These are phyloP conservation scores for Viola pubescens DNA, from an alignment of 441 rosid genomes.

Conservation along the genomic window DNA sequence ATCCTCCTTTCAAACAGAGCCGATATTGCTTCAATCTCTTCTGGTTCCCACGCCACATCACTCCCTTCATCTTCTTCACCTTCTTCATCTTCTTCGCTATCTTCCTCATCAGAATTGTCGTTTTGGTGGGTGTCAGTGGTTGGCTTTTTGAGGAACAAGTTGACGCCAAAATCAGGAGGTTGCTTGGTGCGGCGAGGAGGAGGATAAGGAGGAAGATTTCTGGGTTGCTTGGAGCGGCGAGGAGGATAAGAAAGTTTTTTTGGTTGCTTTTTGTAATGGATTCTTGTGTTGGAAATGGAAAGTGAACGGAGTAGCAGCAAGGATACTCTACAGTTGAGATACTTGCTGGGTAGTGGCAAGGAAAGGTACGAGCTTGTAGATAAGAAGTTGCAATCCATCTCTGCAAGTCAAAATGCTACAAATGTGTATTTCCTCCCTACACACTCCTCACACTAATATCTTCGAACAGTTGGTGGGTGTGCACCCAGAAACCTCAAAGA, in stretches of 20 bases:
- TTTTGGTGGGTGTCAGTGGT: conserved; percentile 14
- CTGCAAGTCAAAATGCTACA: no score
- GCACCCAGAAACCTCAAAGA: no score
- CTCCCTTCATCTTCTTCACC: conserved; percentile 12
- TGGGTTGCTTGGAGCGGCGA: conserved; percentile 58
- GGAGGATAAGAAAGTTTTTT: conserved; percentile 51
- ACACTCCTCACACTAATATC: no score
- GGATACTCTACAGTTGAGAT: no score
- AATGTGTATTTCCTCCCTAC: no score
- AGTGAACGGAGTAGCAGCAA: neutral
- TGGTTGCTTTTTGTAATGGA: conserved; percentile 32
- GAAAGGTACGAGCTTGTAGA: neutral
- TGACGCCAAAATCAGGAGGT: conserved; percentile 82
- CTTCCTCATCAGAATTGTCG: conserved; percentile 14
- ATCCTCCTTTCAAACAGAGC: conserved; percentile 73
- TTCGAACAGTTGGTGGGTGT: no score
- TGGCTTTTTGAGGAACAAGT: conserved; percentile 63
- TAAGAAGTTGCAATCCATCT: conserved; percentile 13
- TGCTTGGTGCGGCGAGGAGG: conserved; percentile 53
- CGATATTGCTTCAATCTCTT: conserved; percentile 67
- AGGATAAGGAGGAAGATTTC: no score
- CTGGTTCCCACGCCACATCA: conserved; percentile 50
- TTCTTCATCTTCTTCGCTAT: conserved; percentile 5
- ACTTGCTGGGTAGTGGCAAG: no score
- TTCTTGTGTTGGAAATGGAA: conserved; percentile 14